Base-by-base conservation (phyloP, 139 green algal species). In the Chlorella sp. region DNA sequence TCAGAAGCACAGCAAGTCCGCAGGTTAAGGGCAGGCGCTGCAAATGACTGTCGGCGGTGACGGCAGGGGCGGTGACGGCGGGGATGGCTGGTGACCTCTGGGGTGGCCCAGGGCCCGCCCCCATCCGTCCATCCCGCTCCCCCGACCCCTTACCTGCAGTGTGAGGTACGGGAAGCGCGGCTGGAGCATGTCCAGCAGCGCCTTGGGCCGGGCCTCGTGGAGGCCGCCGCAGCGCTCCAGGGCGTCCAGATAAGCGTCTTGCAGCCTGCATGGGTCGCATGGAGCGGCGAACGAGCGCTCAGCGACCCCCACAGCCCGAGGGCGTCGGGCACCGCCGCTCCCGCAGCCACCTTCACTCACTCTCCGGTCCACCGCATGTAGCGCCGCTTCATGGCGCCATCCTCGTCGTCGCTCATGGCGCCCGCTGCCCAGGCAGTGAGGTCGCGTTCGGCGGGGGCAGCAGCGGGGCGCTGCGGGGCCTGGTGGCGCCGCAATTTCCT, bases 221-320 rank as follows among this genome's bases (percentile, higher is more conserved):
- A 82, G 75, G 15, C 75, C 75, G 13, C 75, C 75, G 26, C 75
- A 82, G 47, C 68, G 57, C 32, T 82, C 57, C 4, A 82, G 36
- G 1, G 75, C 75, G 25, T 60, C 75, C 38, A 82, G 36, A 28
- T 82, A 82, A 1, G 75, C 75, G 1, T 71, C 75, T 36, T 82
- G 75, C 11, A 82, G 57, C 70, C 70, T 76, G 68, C 68, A 55
- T 0, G 2, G 36, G 20, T 6, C 3, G 32, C 23, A 5, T 18
- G 68, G 38, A 4, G 36, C 64, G 39, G 6, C 28, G 64, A 38
- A 34, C 20, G 28, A 17, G 39, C 12, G 63, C 63, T 36, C 28
- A 4, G 30, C 1, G 63, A 5, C 12, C 26, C 28, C 13, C 26
- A 32, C 63, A 4, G 51, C 51, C 2, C 51, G 21, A 21, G 13